These are phyloP conservation scores for Aspergillus tubingensis DNA, from an alignment of 2,329 filamentous ascomycete species.

Conservation along the genomic window DNA sequence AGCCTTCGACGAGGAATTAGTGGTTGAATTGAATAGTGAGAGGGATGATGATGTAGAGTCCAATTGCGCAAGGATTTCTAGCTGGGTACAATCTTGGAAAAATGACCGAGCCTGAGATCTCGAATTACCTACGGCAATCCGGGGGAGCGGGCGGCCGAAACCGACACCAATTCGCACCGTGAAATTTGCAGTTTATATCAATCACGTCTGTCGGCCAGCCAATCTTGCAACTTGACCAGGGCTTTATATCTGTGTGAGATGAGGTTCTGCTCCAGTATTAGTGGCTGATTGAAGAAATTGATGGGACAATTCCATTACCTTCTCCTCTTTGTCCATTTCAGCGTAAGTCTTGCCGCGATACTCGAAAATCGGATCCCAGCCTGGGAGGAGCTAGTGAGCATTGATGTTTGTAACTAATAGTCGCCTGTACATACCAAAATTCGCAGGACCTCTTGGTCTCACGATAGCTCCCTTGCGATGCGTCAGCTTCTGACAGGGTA, in stretches of 20 bases:
- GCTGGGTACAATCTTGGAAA: conserved; percentile 83
- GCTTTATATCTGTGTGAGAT: conserved; percentile 90
- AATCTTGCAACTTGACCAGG: conserved; percentile 80
- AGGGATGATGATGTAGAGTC: conserved; percentile 79
- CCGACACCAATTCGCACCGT: background rate
- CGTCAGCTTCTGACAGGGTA: conserved; percentile 6
- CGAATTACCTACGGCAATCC: background rate
- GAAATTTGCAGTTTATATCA: conserved; percentile 11
- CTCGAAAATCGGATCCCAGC: conserved; percentile 97
- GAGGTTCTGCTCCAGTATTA: conserved; percentile 61
- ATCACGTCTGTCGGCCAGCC: conserved; percentile 60
- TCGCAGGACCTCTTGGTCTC: conserved; percentile 72
- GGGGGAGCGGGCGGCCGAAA: background rate
- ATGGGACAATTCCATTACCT: conserved; percentile 57
- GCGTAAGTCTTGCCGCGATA: conserved; percentile 90
- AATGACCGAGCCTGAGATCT: conserved; percentile 45
- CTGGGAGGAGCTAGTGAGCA: conserved; percentile 48
- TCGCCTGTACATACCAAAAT: conserved; percentile 68
- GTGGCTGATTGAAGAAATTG: background rate
- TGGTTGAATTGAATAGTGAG: conserved; percentile 86
- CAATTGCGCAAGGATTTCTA: conserved; percentile 80
- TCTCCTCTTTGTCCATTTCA: conserved; percentile 90
- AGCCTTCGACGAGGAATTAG: conserved; percentile 80
- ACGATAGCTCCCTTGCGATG: conserved; percentile 74
- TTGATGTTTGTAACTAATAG: background rate